These are phyloP conservation scores for Pleodorina starrii DNA, from an alignment of 139 green algal genomes.

Conservation along the genomic window DNA sequence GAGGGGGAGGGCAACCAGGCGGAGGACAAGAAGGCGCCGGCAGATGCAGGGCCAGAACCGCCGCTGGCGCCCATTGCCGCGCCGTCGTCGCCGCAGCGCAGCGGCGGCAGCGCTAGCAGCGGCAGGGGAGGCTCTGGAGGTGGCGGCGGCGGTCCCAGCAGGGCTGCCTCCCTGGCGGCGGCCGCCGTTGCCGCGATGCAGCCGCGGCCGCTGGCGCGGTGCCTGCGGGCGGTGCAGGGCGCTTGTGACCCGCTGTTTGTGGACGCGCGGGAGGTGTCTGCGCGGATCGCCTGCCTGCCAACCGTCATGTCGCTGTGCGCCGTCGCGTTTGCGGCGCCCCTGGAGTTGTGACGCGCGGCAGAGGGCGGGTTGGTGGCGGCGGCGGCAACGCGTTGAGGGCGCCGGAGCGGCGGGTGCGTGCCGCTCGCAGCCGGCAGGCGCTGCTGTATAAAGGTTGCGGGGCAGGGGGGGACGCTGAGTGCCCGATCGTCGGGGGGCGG, in stretches of 20 bases:
- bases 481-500: too few relatives aligned
- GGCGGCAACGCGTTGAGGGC: too few relatives aligned
- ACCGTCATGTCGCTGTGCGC: constrained; percentile 48
- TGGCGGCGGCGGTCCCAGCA: background rate
- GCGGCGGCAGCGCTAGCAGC: background rate
- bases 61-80: too few relatives aligned
- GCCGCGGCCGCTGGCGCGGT: constrained; percentile 40
- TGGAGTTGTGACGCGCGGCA: constrained; percentile 1
- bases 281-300: constrained; percentile 35
- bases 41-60: background rate
- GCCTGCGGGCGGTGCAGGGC: constrained; percentile 31
- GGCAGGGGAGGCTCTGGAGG: too few relatives aligned
- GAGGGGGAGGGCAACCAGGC: background rate
- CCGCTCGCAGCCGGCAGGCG: too few relatives aligned
- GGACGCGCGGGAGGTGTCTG: constrained; percentile 39
- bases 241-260: constrained; percentile 45
- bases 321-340: constrained; percentile 39
- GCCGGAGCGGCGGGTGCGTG: too few relatives aligned
- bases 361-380: background rate
- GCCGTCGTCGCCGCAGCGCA: background rate
- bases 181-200: constrained; percentile 30
- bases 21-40: background rate
- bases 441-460: too few relatives aligned
- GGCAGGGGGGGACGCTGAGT: too few relatives aligned
- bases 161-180: background rate